Conservation (phyloP, 2,329 filamentous ascomycete genomes). For the Hymenoscyphus scutula region DNA sequence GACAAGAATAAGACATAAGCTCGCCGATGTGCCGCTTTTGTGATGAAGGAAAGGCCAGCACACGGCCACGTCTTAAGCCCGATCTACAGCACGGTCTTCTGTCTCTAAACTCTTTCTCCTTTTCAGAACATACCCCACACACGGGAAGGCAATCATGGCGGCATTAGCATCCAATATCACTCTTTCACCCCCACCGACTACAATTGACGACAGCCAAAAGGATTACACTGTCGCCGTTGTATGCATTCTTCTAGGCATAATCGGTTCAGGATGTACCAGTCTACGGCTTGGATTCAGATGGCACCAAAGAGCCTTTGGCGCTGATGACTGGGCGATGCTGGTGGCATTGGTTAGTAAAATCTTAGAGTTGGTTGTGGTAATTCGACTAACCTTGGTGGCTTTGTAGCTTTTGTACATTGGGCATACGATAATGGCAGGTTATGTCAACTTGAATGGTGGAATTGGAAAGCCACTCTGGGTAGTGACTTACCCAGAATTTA, state of each 20-base stretch:
- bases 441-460: constrained; percentile 7
- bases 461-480: constrained; percentile 9
- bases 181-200: constrained; percentile 1
- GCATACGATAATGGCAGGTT: constrained; percentile 7
- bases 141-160: neutral
- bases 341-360: neutral
- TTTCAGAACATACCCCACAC: neutral
- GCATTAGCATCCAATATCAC: constrained; percentile 1
- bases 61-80: neutral
- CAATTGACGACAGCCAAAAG: constrained; percentile 4
- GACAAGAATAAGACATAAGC: constrained; percentile 3
- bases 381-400: neutral
- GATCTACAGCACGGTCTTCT: neutral
- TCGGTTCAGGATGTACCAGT: neutral
- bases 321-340: constrained; percentile 8
- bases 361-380: neutral
- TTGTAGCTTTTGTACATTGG: constrained; percentile 6
- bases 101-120: neutral
- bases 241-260: constrained; percentile 6
- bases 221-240: constrained; percentile 7
- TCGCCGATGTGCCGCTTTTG: neutral
- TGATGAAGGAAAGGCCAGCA: neutral
- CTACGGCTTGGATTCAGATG: neutral
- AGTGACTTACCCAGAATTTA: neutral
- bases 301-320: neutral